These are phyloP conservation scores for Dioscorea cayenensis DNA, from an alignment of 116 monocot species.

Conservation along the genomic window DNA sequence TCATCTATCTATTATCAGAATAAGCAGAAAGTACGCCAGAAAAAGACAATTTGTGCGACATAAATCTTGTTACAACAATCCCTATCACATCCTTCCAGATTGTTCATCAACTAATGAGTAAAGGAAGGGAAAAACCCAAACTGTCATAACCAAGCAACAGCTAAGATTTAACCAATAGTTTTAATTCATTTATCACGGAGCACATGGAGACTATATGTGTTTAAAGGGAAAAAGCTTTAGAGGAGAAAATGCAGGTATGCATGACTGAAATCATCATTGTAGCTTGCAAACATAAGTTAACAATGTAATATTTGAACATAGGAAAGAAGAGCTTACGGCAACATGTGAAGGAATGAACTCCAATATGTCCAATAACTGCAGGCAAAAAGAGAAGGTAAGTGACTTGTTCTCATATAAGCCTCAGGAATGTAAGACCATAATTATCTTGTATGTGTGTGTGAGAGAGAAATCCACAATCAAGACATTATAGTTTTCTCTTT, in stretches of 20 bases:
- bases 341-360: conserved; percentile 88
- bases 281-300: not conserved
- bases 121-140: no score
- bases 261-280: not conserved
- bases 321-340: conserved; percentile 51
- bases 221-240: not conserved
- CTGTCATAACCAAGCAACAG: no score
- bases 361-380: conserved; percentile 89
- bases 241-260: not conserved
- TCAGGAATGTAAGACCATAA: no score
- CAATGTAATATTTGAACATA: not conserved
- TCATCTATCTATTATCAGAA: no score
- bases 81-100: no score
- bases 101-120: no score
- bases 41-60: no score
- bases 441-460: no score
- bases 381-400: conserved; percentile 6
- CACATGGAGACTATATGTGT: not conserved
- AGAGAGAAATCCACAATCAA: no score
- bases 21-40: no score
- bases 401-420: not conserved
- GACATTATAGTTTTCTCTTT: no score
- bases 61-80: no score
- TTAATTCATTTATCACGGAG: not conserved
- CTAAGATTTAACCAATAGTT: not conserved